Evolutionary conservation across 140 eudicot genomes (phyloP).

Genomic region (Ambrosia hybrid): DNA sequence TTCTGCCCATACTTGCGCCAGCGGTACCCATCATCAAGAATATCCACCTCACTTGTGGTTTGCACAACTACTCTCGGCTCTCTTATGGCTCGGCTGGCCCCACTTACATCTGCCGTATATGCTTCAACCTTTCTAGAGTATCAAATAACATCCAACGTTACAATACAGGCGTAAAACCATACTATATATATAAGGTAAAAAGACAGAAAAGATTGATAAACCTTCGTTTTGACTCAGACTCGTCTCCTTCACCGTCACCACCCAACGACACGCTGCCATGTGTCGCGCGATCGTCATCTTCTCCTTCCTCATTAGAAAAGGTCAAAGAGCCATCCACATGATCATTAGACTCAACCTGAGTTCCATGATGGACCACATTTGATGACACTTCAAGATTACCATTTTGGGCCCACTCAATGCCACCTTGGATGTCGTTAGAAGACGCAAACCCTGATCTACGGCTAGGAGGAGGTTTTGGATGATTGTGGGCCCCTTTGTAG

Average conservation of each 20-base stretch:
- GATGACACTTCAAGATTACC: slow-evolving; percentile 59
- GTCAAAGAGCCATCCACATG: slow-evolving; percentile 50
- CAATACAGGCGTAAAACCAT: not conserved
- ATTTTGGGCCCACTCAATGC: slow-evolving; percentile 51
- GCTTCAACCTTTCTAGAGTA: slow-evolving; percentile 61
- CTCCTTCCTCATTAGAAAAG: slow-evolving; percentile 74
- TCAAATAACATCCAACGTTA: slow-evolving; percentile 2
- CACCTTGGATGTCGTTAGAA: slow-evolving; percentile 34
- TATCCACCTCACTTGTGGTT: slow-evolving; percentile 84
- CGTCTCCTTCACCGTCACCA: slow-evolving; percentile 73
- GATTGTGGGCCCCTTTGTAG: slow-evolving; percentile 73
- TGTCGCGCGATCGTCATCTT: slow-evolving; percentile 64
- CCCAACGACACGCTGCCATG: slow-evolving; percentile 73
- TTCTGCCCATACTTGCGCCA: slow-evolving; percentile 90
- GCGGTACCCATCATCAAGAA: slow-evolving; percentile 79
- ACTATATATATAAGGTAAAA: not conserved
- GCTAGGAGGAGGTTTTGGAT: slow-evolving; percentile 60
- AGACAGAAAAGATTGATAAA: slow-evolving; percentile 10
- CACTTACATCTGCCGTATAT: slow-evolving; percentile 61
- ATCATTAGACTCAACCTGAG: slow-evolving; percentile 50
- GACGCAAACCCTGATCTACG: slow-evolving; percentile 55
- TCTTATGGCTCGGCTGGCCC: slow-evolving; percentile 66
- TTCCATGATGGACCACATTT: slow-evolving; percentile 25
- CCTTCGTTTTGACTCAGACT: slow-evolving; percentile 83
- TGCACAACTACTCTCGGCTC: slow-evolving; percentile 88